These are phyloP conservation scores for Metarhizium guizhouense DNA, from an alignment of 2,329 filamentous ascomycete species.

Conservation along the genomic window DNA sequence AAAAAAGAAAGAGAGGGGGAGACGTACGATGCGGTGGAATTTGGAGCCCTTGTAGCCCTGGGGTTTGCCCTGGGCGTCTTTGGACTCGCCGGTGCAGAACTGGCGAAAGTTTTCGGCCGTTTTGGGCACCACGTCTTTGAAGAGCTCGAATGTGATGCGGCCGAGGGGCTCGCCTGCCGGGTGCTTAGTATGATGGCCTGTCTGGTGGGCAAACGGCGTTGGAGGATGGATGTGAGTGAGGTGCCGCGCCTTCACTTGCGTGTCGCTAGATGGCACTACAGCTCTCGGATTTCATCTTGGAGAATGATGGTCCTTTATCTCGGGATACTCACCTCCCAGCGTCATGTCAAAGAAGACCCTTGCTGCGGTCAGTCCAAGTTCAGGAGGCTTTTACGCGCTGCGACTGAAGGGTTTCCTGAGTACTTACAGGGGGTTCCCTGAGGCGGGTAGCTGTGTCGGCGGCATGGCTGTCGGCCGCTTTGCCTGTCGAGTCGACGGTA, in stretches of 20 bases:
- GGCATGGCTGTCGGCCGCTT: conserved; percentile 23
- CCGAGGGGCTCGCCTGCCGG: conserved; percentile 70
- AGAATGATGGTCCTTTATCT: not conserved
- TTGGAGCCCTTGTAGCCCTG: conserved; percentile 93
- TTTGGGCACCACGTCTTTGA: conserved; percentile 71
- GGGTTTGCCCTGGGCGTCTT: conserved; percentile 64
- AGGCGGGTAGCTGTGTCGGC: conserved; percentile 36
- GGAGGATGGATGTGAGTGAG: too few species aligned
- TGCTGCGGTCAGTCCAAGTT: not conserved
- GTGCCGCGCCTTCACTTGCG: too few species aligned
- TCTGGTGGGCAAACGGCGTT: too few species aligned
- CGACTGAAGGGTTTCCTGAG: not conserved
- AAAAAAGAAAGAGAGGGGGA: too few species aligned
- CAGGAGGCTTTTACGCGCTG: too few species aligned
- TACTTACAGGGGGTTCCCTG: conserved; percentile 39
- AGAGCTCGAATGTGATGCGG: conserved; percentile 84
- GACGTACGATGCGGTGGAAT: conserved; percentile 82
- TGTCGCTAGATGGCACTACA: too few species aligned
- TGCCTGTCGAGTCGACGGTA: not conserved
- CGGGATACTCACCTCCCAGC: conserved; percentile 53
- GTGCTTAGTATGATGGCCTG: too few species aligned
- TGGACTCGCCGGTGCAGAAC: conserved; percentile 91
- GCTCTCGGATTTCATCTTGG: too few species aligned
- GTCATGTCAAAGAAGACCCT: conserved; percentile 70
- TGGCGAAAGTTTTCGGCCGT: conserved; percentile 96